Percentiles rank a stretch among this genome's conserved stretches.
Conservation (phyloP, 2,329 filamentous ascomycete species). For the Fusarium tupiense region DNA sequence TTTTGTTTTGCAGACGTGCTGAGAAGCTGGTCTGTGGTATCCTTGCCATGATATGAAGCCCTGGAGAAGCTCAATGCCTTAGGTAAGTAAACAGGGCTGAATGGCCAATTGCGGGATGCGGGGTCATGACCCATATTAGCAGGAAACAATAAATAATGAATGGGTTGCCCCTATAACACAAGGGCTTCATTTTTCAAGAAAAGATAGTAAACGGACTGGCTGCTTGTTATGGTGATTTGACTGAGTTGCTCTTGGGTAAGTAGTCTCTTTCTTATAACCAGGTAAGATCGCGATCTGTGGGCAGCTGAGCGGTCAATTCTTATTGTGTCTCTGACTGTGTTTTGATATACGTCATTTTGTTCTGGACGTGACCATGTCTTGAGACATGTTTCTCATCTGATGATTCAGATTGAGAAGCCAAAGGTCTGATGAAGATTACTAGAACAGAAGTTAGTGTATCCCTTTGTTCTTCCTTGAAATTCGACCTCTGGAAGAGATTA, state of each 20-base stretch:
- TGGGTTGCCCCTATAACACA: background rate
- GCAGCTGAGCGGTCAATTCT: constrained; percentile 21
- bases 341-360: constrained; percentile 22
- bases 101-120: background rate
- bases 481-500: background rate
- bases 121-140: background rate
- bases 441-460: background rate
- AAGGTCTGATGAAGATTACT: background rate
- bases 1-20: background rate
- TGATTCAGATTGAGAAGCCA: constrained; percentile 8
- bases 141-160: background rate
- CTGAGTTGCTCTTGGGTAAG: background rate
- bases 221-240: background rate
- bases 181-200: constrained; percentile 12
- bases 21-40: background rate
- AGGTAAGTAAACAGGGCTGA: constrained; percentile 25
- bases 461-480: background rate
- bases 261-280: background rate
- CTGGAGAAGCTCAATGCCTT: constrained; percentile 5
- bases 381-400: constrained; percentile 25
- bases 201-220: background rate
- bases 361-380: constrained; percentile 20
- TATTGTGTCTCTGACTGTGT: constrained; percentile 18
- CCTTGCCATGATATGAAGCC: constrained; percentile 8
- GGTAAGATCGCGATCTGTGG: constrained; percentile 23